These are phyloP conservation scores for Coemansia asiatica DNA, from an alignment of 192 early-diverging fungal genomes.

Conservation along the genomic window DNA sequence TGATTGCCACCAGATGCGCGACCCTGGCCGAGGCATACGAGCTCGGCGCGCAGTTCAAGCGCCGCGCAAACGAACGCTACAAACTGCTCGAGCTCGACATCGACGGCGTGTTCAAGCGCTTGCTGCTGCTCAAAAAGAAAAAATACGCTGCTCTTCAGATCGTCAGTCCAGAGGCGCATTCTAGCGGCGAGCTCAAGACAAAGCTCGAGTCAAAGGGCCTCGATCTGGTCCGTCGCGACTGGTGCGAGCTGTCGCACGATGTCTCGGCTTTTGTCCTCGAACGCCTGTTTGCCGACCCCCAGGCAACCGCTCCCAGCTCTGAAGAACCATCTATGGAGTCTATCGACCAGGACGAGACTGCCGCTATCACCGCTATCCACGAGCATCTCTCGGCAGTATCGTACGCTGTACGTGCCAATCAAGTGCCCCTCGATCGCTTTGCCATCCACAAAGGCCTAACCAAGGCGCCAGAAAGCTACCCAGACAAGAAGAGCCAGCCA, in stretches of 20 bases:
- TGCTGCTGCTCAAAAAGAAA: conserved; percentile 95
- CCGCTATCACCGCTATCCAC: conserved; percentile 78
- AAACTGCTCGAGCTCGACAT: conserved; percentile 95
- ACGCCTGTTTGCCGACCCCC: conserved; percentile 55
- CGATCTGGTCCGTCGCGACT: conserved; percentile 95
- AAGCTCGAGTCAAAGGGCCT: conserved; percentile 88
- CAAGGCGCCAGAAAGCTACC: conserved; percentile 88
- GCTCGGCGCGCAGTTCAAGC: conserved; percentile 79
- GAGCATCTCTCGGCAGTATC: conserved; percentile 67
- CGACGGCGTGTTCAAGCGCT: conserved; percentile 86
- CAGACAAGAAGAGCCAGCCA: conserved; percentile 83
- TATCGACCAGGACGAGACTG: conserved; percentile 64
- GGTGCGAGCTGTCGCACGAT: conserved; percentile 92
- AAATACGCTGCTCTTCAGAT: conserved; percentile 92
- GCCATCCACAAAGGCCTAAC: conserved; percentile 92
- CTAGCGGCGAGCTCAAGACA: conserved; percentile 16
- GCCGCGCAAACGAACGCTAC: conserved; percentile 88
- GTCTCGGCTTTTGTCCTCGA: conserved; percentile 76
- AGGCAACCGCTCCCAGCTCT: not conserved
- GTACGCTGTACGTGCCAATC: conserved; percentile 66
- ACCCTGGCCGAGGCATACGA: conserved; percentile 72
- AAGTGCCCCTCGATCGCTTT: conserved; percentile 79
- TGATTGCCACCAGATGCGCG: conserved; percentile 86
- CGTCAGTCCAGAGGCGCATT: conserved; percentile 56
- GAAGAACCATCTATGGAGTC: not conserved